Evolutionary conservation across 192 early-diverging fungal species (phyloP), one percentile per base, ranked within the genome.

Genomic region (Polychytrium aggregatum): DNA sequence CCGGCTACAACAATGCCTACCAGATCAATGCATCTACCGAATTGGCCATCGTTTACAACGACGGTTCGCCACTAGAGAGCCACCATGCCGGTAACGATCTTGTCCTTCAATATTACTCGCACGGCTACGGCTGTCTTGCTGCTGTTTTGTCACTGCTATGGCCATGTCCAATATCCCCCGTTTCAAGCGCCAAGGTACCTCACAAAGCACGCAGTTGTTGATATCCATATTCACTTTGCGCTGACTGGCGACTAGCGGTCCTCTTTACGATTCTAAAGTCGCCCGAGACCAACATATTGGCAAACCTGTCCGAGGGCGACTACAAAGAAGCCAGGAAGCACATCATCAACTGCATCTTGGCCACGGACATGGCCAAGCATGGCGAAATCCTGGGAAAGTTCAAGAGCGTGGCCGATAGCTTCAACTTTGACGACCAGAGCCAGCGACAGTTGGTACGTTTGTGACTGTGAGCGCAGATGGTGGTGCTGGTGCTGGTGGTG

Each of bases 321-420:
- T 69, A 60, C 52, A 56, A 56, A 14, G 70, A 76, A n/a, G 50
- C 52, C 2, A 45, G 74, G 22, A 76, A 76, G 41, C 47, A 53
- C n/a, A 59, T 73, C 18, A 71, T 76, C 39, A 35, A 44, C 34
- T 70, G 70, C 53, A 67, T 76, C 39, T 46, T 76, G 10, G 67
- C 74, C 24, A 76, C 74, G 11, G 74, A 76, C 46, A 67, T 76
- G 70, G 70, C 67, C 2, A 70, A 63, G 44, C 74, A 76, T 41
- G 67, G 67, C 31, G 65, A 75, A 41, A 60, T 67, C 20, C 41
- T 71, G 44, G 33, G 59, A 1, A 54, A 48, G 37, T 60, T 71
- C 53, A 70, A 70, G 49, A 56, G 52, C 29, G 38, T 46, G 18
- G 50, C 56, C 6, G 67, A 59, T 2, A 44, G 46, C 14, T 76